Evolutionary conservation across 495 filamentous ascomycete species (phyloP), one percentile per base, ranked within the genome.

Genomic region (Hypomontagnella submonticulosa): DNA sequence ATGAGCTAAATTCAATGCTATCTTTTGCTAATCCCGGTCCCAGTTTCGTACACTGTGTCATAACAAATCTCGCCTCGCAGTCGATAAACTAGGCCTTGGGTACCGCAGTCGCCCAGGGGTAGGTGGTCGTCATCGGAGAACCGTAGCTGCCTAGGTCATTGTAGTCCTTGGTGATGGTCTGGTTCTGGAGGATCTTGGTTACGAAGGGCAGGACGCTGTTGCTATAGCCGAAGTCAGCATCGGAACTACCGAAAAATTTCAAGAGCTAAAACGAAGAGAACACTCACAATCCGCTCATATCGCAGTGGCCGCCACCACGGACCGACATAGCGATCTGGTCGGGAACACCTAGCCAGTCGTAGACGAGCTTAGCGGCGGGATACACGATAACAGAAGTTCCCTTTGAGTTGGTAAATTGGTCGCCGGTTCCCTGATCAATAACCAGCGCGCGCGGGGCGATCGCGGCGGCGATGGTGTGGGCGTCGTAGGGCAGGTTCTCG

Each of bases 371-470:
- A 5, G 80, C 82, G 1, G 81, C 81, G 3, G 82, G 82, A 51
- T 81, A 85, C 4, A 81, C 74, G 11, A 82, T 73, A 4, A 79
- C 71, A 4, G 82, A 74, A 3, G 82, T 85, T 19, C 74, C 82
- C 72, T 83, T 83, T 55, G 75, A 80, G 58, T 85, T 79, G n/a
- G 75, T 77, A 62, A 79, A 85, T 50, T 74, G 74, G 61, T 84
- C 82, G 16, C 76, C 76, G 3, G 73, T 74, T 11, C 80, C 80
- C 67, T 84, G 80, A 46, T 85, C 80, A 50, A 83, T 80, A 16
- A 83, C 71, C 1, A 84, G 61, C 0, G 83, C 83, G n/a, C 81
- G 70, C 0, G 83, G 83, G n/a, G 82, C 80, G 40, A 84, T 78
- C 8, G 81, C 80, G 0, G 82, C 78, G 1, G 80, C 82, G 58